Evolutionary conservation across 768 basidiomycete species (phyloP), one percentile per base, ranked within the genome.

Genomic region (Boletales sp.): DNA sequence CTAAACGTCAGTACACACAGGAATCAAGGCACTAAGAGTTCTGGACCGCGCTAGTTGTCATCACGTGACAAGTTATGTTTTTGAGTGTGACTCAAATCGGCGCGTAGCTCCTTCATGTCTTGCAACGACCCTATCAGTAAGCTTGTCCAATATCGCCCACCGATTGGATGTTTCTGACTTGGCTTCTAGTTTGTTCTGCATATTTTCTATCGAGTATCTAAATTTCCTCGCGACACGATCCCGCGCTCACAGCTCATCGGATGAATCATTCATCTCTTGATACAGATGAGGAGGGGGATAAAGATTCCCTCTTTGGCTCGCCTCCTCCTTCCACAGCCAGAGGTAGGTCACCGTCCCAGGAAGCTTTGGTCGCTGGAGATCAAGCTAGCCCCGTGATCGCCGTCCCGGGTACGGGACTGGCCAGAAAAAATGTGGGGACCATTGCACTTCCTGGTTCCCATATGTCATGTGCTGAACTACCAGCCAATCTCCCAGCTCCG

Each of bases 401-500:
- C 60, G 61, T 69, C 69, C 73, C 60, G 12, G 34, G 51, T 35
- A 31, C 46, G 49, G 59, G 52, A 41, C 39, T 34, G 48, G 31
- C 48, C 52, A 52, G 48, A 52, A 60, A 58, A 68, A 90, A 91
- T 81, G 89, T 91, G 88, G 88, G 87, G 88, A 86, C 88, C 87
- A 90, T 90, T 90, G 89, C 89, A 90, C 89, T 90, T 88, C 87
- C 87, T 90, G 89, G 88, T 82, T 87, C 87, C 87, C 88, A 86
- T 75, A 77, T 68, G 67, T 69, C 74, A 70, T 76, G 75, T 87
- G 86, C 86, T 90, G 86, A 90, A 90, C 78, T 84, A 73, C 79
- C 87, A 73, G 78, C 84, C 76, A 73, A 81, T 76, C 82, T 84
- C 81, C 70, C 84, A 88, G 87, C 81, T 75, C 78, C 76, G 73